phyloP scores from a whole-genome alignment of 208 protist genomes.

The Entamoeba moshkovskii region DNA sequence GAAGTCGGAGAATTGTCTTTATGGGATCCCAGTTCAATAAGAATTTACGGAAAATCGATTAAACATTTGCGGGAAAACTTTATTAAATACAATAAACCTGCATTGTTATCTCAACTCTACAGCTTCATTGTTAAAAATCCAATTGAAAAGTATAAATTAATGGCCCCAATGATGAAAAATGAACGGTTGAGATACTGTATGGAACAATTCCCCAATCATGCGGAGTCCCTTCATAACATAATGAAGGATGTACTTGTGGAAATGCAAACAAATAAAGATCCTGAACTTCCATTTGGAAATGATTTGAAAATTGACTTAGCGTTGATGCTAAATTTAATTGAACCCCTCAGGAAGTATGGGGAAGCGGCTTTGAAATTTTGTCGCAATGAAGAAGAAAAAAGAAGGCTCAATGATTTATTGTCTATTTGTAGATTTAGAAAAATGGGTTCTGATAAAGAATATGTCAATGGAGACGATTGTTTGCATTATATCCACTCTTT shows the following conservation, averaged over 20 bases:
- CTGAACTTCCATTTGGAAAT: neutral
- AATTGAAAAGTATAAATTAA: neutral
- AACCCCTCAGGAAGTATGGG: neutral
- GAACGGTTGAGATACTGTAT: neutral
- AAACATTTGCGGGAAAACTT: neutral
- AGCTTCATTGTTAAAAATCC: neutral
- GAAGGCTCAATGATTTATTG: neutral
- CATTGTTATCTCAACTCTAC: neutral
- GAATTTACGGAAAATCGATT: neutral
- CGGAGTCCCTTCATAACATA: neutral
- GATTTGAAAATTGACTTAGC: neutral
- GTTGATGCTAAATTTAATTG: neutral
- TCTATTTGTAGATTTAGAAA: neutral
- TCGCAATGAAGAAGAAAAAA: neutral
- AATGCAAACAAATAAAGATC: neutral
- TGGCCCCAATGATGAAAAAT: neutral
- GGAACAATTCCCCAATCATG: neutral
- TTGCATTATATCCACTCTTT: neutral
- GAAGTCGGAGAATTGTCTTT: neutral
- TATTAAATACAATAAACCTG: neutral
- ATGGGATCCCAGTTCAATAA: neutral
- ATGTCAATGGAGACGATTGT: neutral
- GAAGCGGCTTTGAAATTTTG: neutral
- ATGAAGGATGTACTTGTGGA: neutral
- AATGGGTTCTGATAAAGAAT: neutral